Conservation (phyloP, 768 basidiomycete genomes). For the Pulveroboletus sp. region DNA sequence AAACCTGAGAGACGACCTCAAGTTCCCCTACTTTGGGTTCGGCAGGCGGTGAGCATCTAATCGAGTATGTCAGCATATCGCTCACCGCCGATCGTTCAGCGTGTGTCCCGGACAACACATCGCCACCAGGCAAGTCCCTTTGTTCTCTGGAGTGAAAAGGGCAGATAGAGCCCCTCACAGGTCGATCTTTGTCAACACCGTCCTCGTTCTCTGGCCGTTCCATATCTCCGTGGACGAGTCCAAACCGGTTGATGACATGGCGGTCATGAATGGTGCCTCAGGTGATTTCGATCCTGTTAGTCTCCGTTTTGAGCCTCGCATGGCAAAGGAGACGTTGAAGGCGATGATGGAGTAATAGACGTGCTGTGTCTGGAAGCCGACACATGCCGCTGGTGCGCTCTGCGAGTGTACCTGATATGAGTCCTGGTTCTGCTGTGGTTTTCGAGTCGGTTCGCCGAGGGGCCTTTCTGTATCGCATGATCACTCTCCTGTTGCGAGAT, state of each 20-base stretch:
- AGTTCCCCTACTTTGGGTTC: slow-evolving; percentile 49
- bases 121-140: slow-evolving; percentile 32
- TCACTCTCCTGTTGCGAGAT: neutral
- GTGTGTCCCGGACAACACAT: slow-evolving; percentile 61
- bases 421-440: too few relatives aligned
- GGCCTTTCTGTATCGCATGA: neutral
- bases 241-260: slow-evolving; percentile 51
- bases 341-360: neutral
- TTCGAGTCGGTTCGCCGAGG: neutral
- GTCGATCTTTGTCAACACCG: slow-evolving; percentile 57
- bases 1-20: slow-evolving; percentile 40
- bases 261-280: slow-evolving; percentile 36
- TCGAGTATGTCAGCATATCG: neutral
- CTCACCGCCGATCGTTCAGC: slow-evolving; percentile 23
- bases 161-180: slow-evolving; percentile 23
- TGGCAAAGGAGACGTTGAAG: slow-evolving; percentile 9
- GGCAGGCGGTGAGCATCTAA: slow-evolving; percentile 31
- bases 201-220: slow-evolving; percentile 60
- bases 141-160: too few relatives aligned
- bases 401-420: neutral
- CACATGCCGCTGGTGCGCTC: neutral
- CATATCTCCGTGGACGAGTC: slow-evolving; percentile 41
- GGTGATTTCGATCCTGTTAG: slow-evolving; percentile 41
- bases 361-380: neutral
- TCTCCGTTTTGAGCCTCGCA: slow-evolving; percentile 46